phyloP scores from a whole-genome alignment of 805 yeast species.

The Teunomyces tritomae region DNA sequence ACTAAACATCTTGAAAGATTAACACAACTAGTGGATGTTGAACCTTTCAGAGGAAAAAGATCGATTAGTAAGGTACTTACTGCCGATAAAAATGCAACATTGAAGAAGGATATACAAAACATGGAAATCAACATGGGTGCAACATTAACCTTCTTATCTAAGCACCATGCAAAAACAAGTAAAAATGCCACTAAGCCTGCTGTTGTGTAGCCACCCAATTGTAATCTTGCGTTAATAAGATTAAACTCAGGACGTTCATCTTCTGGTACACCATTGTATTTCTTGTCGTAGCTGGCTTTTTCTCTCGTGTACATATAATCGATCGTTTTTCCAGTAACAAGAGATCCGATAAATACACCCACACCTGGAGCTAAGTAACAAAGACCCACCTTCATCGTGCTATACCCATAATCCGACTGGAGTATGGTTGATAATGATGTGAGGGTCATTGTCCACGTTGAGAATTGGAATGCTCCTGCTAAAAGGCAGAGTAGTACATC shows the following conservation, averaged over 20 bases:
- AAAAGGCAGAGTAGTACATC: constrained; percentile 49
- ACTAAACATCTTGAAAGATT: constrained; percentile 72
- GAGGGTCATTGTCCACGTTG: constrained; percentile 67
- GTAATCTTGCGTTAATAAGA: constrained; percentile 52
- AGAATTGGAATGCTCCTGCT: constrained; percentile 61
- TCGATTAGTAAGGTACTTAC: constrained; percentile 74
- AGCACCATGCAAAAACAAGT: constrained; percentile 72
- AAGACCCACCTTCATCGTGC: constrained; percentile 60
- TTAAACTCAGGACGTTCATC: constrained; percentile 40
- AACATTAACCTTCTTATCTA: constrained; percentile 45
- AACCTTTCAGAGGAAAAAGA: constrained; percentile 63
- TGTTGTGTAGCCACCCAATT: constrained; percentile 8
- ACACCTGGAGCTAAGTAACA: constrained; percentile 75
- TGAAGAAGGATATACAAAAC: constrained; percentile 55
- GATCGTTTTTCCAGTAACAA: constrained; percentile 54
- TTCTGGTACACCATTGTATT: constrained; percentile 15
- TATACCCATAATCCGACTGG: constrained; percentile 46
- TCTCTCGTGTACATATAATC: constrained; percentile 46
- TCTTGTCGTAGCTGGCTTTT: constrained; percentile 19
- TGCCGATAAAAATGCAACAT: constrained; percentile 56
- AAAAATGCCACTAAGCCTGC: constrained; percentile 28
- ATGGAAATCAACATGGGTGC: constrained; percentile 58
- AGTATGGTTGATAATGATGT: constrained; percentile 63
- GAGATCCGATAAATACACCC: constrained; percentile 59
- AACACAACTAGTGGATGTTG: constrained; percentile 71